phyloP scores from a whole-genome alignment of 192 early-diverging fungal species.

The Chytriomyces confervae region DNA sequence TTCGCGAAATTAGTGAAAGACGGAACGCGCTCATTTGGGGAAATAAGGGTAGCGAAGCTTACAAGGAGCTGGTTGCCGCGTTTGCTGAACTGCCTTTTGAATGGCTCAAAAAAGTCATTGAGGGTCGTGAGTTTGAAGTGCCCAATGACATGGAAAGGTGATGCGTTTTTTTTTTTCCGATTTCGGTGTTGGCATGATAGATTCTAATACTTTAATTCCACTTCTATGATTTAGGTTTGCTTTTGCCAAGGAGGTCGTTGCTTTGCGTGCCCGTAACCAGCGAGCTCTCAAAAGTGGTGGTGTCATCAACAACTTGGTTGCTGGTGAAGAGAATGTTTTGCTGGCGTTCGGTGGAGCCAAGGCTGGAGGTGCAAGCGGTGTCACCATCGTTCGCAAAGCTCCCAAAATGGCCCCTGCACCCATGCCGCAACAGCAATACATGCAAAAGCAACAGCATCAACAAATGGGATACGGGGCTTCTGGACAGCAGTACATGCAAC shows the following conservation, averaged over 20 bases:
- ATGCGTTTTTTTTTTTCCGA: constrained; percentile 15
- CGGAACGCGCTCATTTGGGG: constrained; percentile 53
- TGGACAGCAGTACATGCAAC: constrained; percentile 6
- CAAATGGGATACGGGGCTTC: not conserved
- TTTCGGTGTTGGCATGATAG: not conserved
- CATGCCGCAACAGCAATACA: constrained; percentile 25
- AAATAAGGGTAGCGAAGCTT: constrained; percentile 53
- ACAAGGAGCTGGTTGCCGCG: constrained; percentile 52
- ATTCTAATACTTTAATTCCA: not conserved
- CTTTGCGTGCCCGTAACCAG: constrained; percentile 42
- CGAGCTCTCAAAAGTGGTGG: constrained; percentile 16
- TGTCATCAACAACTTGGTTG: constrained; percentile 27
- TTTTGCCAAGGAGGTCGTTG: constrained; percentile 64
- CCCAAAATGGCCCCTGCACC: constrained; percentile 31
- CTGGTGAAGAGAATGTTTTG: constrained; percentile 67
- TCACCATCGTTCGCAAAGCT: constrained; percentile 68
- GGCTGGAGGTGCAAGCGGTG: constrained; percentile 40
- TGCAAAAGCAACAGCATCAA: constrained; percentile 21
- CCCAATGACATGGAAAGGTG: constrained; percentile 67
- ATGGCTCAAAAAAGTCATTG: constrained; percentile 66
- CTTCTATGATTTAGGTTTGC: constrained; percentile 41
- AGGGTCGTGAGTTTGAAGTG: constrained; percentile 58
- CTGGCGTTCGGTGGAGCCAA: constrained; percentile 59
- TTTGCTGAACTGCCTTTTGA: constrained; percentile 68
- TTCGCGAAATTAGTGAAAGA: constrained; percentile 52